Evolutionary conservation across 2,329 filamentous ascomycete species (phyloP), one percentile per base, ranked within the genome.

Genomic region (Beauveria scarabaeidicola): DNA sequence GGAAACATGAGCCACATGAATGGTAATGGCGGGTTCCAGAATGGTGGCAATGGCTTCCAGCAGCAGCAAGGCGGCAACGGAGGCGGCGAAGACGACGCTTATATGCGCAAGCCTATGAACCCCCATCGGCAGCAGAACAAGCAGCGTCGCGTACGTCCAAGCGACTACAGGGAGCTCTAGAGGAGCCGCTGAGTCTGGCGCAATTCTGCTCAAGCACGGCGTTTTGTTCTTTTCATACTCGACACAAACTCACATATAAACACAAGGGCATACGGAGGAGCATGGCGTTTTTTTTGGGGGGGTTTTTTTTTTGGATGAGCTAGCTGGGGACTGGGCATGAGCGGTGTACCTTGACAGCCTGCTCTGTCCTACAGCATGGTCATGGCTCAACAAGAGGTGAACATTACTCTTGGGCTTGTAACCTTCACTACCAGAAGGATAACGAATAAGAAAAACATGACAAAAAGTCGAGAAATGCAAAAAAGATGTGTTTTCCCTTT

Each of bases 61-160:
- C 52, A 61, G 56, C 52, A 58, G 17, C 59, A 57, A 44, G 60
- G 52, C 61, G 65, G 55, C 61, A 47, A 59, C 41, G 62, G 81
- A 2, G 86, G 81, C 61, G 84, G 85, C 64, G 90, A 95, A 59
- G 91, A 96, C 61, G 90, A 91, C 62, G 90, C 94, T 7, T 99
- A 99, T 75, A 95, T 97, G 72, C 84, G 94, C 61, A 93, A 96
- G 72, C 94, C 94, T 0, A 90, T 97, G 63, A 99, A 99, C 70
- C 93, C 92, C 2, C 90, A 96, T 70, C 85, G 94, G 54, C 90
- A 94, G 70, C 88, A 92, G 72, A 90, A 91, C 69, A 84, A 89
- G 67, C 87, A 91, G 67, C 84, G 88, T 64, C 81, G 90, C 66
- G 85, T 90, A 58, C 83, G 94, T 59, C 92, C 92, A 11, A 94